Evolutionary conservation across 2,329 filamentous ascomycete species (phyloP).

Genomic region (Colletotrichum acutatum): DNA sequence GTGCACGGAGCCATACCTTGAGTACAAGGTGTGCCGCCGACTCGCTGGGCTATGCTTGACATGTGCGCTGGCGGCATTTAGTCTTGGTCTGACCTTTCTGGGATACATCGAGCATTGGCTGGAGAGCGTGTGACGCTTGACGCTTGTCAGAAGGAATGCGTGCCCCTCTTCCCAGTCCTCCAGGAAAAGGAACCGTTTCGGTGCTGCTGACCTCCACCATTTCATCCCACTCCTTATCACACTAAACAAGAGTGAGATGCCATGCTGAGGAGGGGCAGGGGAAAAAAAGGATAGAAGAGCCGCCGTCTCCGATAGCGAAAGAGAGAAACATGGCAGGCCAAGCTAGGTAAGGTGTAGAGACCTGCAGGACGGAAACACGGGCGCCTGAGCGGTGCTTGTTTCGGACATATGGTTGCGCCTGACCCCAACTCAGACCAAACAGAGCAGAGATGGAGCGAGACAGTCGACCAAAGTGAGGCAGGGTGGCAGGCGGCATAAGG

Average conservation of each 20-base stretch:
- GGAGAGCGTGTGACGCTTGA: conserved; percentile 12
- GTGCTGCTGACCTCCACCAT: conserved; percentile 27
- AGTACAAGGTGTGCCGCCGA: conserved; percentile 22
- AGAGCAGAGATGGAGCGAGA: conserved; percentile 6
- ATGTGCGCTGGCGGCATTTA: conserved; percentile 26
- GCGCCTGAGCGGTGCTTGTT: conserved; percentile 32
- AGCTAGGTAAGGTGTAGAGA: conserved; percentile 10
- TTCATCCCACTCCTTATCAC: neutral
- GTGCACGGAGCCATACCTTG: conserved; percentile 31
- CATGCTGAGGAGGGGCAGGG: conserved; percentile 3
- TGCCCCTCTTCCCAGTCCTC: neutral
- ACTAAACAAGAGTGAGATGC: neutral
- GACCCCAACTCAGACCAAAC: conserved; percentile 21
- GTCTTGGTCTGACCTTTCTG: conserved; percentile 17
- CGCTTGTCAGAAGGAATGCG: conserved; percentile 29
- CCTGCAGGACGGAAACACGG: conserved; percentile 31
- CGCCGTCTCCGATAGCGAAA: conserved; percentile 4
- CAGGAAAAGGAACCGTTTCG: conserved; percentile 1
- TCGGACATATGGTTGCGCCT: conserved; percentile 29
- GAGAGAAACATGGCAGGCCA: conserved; percentile 20
- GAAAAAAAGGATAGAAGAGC: neutral
- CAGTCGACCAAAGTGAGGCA: conserved; percentile 26
- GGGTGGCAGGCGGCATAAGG: conserved; percentile 6
- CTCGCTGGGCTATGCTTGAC: conserved; percentile 32
- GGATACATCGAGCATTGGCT: conserved; percentile 27